Conservation (phyloP, 768 basidiomycete genomes). For the Tylopilus sp. region DNA sequence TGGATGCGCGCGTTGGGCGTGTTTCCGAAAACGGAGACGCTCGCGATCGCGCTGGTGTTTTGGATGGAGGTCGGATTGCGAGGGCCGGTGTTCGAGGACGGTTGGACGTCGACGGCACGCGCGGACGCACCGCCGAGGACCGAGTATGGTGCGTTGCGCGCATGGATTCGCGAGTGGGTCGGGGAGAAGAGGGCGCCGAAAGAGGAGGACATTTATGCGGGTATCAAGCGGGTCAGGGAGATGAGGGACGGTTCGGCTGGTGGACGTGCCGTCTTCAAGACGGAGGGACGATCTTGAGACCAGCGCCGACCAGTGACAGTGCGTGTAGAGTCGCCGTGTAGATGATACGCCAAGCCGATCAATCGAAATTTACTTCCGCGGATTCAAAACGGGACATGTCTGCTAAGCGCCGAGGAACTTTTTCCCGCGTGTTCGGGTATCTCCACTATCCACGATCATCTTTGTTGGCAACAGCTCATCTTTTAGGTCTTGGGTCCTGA, state of each 20-base stretch:
- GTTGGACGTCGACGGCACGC: slow-evolving; percentile 16
- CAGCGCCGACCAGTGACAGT: neutral
- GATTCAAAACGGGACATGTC: neutral
- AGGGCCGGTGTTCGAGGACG: slow-evolving; percentile 54
- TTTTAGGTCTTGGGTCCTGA: too few relatives aligned
- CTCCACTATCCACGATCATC: neutral
- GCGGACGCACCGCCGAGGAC: slow-evolving; percentile 9
- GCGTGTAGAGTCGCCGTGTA: neutral
- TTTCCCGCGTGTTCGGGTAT: neutral
- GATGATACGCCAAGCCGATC: neutral
- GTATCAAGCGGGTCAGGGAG: slow-evolving; percentile 23
- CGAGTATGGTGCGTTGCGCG: slow-evolving; percentile 25
- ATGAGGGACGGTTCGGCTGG: slow-evolving; percentile 26
- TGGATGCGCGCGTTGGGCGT: slow-evolving; percentile 71
- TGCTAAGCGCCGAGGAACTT: neutral
- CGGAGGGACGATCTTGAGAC: neutral
- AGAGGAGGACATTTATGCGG: slow-evolving; percentile 35
- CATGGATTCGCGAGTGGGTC: slow-evolving; percentile 60
- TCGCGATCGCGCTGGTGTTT: slow-evolving; percentile 61
- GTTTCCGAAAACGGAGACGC: slow-evolving; percentile 48
- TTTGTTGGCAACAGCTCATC: neutral
- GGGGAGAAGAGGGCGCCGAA: slow-evolving; percentile 44
- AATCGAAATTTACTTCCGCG: slow-evolving; percentile 8
- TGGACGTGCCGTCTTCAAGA: neutral
- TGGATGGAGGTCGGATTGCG: slow-evolving; percentile 70